Base-by-base conservation (phyloP, 208 protist species). In the Leishmania braziliensis region DNA sequence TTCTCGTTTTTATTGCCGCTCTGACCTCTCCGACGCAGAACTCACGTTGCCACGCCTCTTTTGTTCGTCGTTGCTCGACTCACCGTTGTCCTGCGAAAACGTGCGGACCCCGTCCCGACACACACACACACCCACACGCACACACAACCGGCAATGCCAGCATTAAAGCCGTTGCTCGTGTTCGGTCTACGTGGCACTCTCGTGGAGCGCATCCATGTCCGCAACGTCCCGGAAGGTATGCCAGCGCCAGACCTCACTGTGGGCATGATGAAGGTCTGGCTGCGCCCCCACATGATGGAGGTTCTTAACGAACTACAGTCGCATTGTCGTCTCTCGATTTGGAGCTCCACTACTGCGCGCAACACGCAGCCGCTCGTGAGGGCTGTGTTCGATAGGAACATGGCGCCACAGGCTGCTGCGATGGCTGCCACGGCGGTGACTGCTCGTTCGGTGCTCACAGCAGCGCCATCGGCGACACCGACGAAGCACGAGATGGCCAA, bases 131-230 rank as follows among this genome's bases (percentile, higher is more conserved):
- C 9, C 23, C 50, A 56, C 6, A 56, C 46, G 58, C 20, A 58
- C 29, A 62, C 51, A 76, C 50, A 58, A 60, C 33, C 12, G 46
- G 14, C 51, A 4, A 84, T 85, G 63, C 74, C 75, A 18, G 50
- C 56, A 20, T 90, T 94, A 88, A 94, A 92, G 71, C 94, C 92
- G 20, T 76, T 97, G 54, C 85, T 97, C 0, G 77, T 97, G 0
- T 96, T 97, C 83, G 95, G 95, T 5, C 87, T 97, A 12, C 90
- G 95, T 43, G 95, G 95, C n/a, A 97, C 95, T 3, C 84, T 97
- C 4, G 62, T 97, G 48, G 93, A 96, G 86, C 93, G 93, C 79
- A 86, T 95, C 39, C 95, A 97, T 85, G 71, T 88, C 53, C 89
- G 90, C 60, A 82, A 78, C 9, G 79, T 96, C 5, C 91, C 92